Percentiles rank a stretch among this genome's conserved stretches.
phyloP scores from a whole-genome alignment of 192 early-diverging fungal species.

The Coemansia biformis region DNA sequence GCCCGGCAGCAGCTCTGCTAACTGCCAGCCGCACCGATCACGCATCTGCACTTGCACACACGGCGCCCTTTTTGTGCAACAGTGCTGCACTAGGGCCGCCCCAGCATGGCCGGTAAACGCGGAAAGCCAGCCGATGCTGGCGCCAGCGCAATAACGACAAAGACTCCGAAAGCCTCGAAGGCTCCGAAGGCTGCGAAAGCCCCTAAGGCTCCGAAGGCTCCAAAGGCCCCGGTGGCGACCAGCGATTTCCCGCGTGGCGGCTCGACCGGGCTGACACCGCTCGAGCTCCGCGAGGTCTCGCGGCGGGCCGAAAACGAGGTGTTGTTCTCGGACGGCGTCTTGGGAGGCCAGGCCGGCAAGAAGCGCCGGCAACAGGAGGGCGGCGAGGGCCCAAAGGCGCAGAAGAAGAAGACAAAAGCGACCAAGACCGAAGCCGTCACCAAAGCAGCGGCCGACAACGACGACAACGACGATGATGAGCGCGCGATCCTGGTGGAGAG shows the following conservation, averaged over 20 bases:
- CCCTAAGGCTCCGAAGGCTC: conserved; percentile 4
- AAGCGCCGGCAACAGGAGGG: conserved; percentile 55
- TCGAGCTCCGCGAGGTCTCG: conserved; percentile 74
- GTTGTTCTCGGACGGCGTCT: conserved; percentile 48
- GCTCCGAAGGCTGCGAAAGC: conserved; percentile 1
- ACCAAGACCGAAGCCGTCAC: conserved; percentile 17
- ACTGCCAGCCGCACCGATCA: no score
- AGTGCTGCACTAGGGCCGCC: no score
- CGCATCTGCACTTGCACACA: no score
- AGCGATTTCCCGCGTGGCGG: conserved; percentile 83
- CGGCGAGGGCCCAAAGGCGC: conserved; percentile 19
- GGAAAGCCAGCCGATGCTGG: conserved; percentile 5
- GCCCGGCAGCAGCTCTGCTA: no score
- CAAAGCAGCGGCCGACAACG: background rate
- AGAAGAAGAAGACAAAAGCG: conserved; percentile 49
- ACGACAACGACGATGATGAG: conserved; percentile 17
- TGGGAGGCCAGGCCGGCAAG: conserved; percentile 43
- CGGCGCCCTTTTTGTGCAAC: no score
- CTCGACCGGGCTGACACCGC: conserved; percentile 68
- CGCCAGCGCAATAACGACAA: conserved; percentile 3
- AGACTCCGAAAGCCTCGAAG: conserved; percentile 4
- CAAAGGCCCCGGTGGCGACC: conserved; percentile 32
- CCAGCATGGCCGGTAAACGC: conserved; percentile 15
- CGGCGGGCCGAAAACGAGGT: conserved; percentile 71
- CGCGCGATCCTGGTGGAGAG: conserved; percentile 27